Evolutionary conservation across 306 rosid genomes (phyloP).

Genomic region (Begonia peltatifolia): DNA sequence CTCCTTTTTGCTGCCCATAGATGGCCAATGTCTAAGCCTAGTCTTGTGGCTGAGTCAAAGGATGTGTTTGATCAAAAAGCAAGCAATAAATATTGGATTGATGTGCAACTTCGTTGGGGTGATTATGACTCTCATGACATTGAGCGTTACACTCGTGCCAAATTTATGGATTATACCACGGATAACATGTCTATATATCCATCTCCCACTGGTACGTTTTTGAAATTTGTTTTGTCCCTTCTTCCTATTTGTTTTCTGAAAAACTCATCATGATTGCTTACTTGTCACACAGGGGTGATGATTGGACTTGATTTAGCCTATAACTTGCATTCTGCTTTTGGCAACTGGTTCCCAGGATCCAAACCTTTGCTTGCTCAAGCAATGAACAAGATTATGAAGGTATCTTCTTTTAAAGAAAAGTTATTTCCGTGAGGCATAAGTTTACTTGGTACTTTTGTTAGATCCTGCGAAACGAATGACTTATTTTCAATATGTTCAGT

Average conservation of each 20-base stretch:
- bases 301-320: constrained; percentile 95
- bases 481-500: constrained; percentile 34
- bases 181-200: constrained; percentile 99
- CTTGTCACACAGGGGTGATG: constrained; percentile 70
- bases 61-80: constrained; percentile 98
- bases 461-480: not conserved
- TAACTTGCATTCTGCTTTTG: constrained; percentile 96
- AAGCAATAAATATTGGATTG: constrained; percentile 97
- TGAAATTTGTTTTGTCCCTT: not conserved
- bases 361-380: constrained; percentile 96
- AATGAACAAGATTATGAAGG: constrained; percentile 99
- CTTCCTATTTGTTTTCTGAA: not conserved
- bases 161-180: constrained; percentile 96
- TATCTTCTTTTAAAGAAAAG: constrained; percentile 9
- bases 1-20: constrained; percentile 99
- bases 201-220: constrained; percentile 69
- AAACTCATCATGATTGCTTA: not conserved
- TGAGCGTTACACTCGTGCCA: constrained; percentile 97
- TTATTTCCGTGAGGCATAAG: no score
- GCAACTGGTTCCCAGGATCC: constrained; percentile 99
- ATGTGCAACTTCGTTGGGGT: constrained; percentile 97
- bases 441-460: no score
- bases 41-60: constrained; percentile 96
- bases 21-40: constrained; percentile 99
- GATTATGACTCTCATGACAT: constrained; percentile 98